phyloP scores from a whole-genome alignment of 331 rosid genomes.

The Stylosanthes scabra region DNA sequence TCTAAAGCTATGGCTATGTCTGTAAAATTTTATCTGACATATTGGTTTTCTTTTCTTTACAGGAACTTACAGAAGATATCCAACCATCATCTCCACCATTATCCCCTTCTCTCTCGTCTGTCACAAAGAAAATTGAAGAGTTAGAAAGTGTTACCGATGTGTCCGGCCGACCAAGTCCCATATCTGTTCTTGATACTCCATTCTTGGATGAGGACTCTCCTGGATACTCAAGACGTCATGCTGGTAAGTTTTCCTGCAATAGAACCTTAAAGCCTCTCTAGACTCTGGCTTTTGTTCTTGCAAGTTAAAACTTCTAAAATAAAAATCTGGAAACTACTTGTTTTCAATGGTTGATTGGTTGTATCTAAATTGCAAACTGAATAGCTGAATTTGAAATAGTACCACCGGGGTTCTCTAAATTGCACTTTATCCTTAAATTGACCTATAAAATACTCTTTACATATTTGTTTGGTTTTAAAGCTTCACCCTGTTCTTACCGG shows the following conservation, averaged over 20 bases:
- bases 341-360: background rate
- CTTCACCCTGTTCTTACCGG: background rate
- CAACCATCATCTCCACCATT: constrained; percentile 50
- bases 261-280: constrained; percentile 2
- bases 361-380: constrained; percentile 9
- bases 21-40: constrained; percentile 27
- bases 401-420: constrained; percentile 15
- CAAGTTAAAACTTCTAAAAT: background rate
- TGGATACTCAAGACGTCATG: constrained; percentile 43
- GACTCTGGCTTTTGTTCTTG: constrained; percentile 7
- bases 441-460: constrained; percentile 8
- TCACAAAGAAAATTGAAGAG: constrained; percentile 52
- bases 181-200: constrained; percentile 81
- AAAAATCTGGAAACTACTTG: background rate
- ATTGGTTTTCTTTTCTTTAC: constrained; percentile 24
- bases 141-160: constrained; percentile 48
- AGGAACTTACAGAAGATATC: constrained; percentile 65
- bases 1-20: background rate
- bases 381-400: background rate
- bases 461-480: constrained; percentile 1
- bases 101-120: constrained; percentile 58
- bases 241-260: constrained; percentile 52
- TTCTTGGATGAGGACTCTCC: constrained; percentile 77
- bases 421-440: background rate
- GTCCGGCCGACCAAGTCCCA: constrained; percentile 89